Percentiles rank a stretch among this genome's conserved stretches.
phyloP scores from a whole-genome alignment of 2,329 filamentous ascomycete species.

The Pseudogymnoascus sp. region DNA sequence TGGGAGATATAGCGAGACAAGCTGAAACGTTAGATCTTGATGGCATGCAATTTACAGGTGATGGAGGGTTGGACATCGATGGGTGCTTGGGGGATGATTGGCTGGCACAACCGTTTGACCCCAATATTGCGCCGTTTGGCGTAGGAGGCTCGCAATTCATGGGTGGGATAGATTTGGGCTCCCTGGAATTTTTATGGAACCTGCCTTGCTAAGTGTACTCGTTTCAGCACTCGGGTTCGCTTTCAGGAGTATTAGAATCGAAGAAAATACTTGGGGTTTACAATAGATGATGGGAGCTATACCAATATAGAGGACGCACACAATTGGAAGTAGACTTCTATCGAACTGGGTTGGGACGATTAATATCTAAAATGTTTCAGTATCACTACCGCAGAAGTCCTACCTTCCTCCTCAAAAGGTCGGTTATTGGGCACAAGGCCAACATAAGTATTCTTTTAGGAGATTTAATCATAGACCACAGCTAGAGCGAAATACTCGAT shows the following conservation, averaged over 20 bases:
- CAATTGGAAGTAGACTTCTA: too few species aligned
- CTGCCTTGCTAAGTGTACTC: not conserved
- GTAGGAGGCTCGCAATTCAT: not conserved
- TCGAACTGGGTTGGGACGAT: too few species aligned
- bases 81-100: conserved; percentile 6
- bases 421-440: too few species aligned
- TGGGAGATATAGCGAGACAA: not conserved
- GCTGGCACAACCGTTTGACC: conserved; percentile 9
- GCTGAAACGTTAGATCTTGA: not conserved
- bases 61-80: not conserved
- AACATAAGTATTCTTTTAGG: too few species aligned
- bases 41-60: not conserved
- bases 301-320: too few species aligned
- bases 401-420: too few species aligned
- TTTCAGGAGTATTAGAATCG: not conserved
- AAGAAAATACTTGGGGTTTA: not conserved
- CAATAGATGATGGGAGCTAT: too few species aligned
- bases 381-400: too few species aligned
- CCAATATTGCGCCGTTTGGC: conserved; percentile 9
- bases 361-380: too few species aligned
- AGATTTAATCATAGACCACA: too few species aligned
- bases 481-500: too few species aligned
- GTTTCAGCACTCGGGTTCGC: not conserved
- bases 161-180: conserved; percentile 2
- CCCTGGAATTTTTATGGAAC: conserved; percentile 10